Evolutionary conservation across 1,139 yeast species (phyloP).

Genomic region (Pichia sp.): DNA sequence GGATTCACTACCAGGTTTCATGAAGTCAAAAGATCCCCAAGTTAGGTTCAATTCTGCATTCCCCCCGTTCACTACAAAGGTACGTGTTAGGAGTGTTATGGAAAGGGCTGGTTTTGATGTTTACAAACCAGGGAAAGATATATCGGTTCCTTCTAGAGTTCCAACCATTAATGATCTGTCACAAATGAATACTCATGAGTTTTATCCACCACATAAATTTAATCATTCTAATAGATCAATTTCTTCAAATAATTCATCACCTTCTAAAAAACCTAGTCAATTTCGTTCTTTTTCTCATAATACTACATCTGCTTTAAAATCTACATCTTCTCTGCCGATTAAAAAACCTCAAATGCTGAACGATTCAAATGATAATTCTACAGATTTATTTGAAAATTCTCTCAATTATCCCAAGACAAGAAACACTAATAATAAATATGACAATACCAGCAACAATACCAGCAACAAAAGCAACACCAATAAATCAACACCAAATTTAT

Average conservation of each 20-base stretch:
- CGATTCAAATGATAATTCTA: neutral
- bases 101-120: slow-evolving; percentile 63
- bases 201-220: slow-evolving; percentile 9
- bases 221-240: slow-evolving; percentile 1
- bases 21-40: slow-evolving; percentile 25
- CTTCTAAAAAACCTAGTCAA: neutral
- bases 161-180: slow-evolving; percentile 5
- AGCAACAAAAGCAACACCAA: neutral
- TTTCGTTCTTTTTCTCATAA: slow-evolving; percentile 7
- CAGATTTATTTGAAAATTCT: neutral
- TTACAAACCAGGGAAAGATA: slow-evolving; percentile 23
- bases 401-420: neutral
- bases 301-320: neutral
- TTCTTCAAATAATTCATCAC: neutral
- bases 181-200: neutral
- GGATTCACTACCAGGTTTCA: slow-evolving; percentile 27
- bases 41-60: slow-evolving; percentile 34
- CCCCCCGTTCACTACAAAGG: slow-evolving; percentile 50
- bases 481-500: slow-evolving; percentile 8
- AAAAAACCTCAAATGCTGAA: neutral
- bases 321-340: neutral
- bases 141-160: neutral
- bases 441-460: too few species aligned
- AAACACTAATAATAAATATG: neutral
- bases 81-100: slow-evolving; percentile 49